Base-by-base conservation (phyloP, 345 rosid species). In the Pistacia integerrima region DNA sequence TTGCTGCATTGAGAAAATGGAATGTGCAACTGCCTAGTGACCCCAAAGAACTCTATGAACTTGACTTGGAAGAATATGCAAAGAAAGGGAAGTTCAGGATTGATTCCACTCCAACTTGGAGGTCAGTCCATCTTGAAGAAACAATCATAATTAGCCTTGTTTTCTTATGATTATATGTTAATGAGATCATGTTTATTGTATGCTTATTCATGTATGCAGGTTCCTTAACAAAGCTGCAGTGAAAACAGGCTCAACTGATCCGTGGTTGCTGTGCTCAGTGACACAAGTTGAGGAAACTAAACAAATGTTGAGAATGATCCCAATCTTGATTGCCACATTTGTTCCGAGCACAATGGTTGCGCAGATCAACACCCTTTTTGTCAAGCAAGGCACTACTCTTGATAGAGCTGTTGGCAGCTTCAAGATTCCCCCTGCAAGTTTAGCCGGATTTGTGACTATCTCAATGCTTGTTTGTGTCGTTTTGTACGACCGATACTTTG, bases 251-350 rank as follows among this genome's bases (percentile, higher is more conserved):
- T 63, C 85, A 59, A 83, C 74, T 0, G 79, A 77, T 74, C 81
- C 87, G 18, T 96, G 97, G 97, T 79, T 73, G 81, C 80, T 92
- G 0, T 91, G 97, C 79, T 63, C 97, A 9, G 92, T 87, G 17
- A 92, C 97, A 28, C 94, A 93, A 86, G 98, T 96, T 0, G 99
- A 96, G 82, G 99, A 96, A 79, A 93, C 99, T 14, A 96, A 96
- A 61, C 97, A 96, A 74, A 93, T 92, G 95, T 58, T 96, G 18
- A 79, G 91, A 81, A 93, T 96, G 99, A 82, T 96, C 57, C 98
- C 97, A 1, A 84, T 96, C 72, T 54, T 87, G 82, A 35, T 89
- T 33, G 80, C 90, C 25, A 93, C 97, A 0, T 90, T 96, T 54
- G 85, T 96, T 38, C 99, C 98, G 13, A 91, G 95, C 83, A 86